These are phyloP conservation scores for Neonothopanus nambi DNA, from an alignment of 1,284 basidiomycete species.

Conservation along the genomic window DNA sequence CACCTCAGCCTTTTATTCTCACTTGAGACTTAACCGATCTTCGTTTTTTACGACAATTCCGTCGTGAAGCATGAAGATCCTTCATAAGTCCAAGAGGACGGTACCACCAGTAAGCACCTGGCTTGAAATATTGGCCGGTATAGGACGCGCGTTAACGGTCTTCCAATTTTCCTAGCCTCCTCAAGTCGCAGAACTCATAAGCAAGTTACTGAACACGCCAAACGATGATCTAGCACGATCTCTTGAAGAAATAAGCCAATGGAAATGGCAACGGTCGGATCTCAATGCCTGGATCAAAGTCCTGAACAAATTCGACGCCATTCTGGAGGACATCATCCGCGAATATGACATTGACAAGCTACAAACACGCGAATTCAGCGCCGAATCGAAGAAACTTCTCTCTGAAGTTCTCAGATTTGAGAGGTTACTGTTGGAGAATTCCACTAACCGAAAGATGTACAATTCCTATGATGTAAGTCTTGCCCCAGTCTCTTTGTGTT, in stretches of 20 bases:
- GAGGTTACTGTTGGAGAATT: conserved; percentile 92
- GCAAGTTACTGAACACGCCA: conserved; percentile 61
- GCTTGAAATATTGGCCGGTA: conserved; percentile 15
- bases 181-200: conserved; percentile 75
- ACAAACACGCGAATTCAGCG: conserved; percentile 81
- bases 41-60: conserved; percentile 37
- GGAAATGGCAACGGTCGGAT: conserved; percentile 97
- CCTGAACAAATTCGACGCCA: conserved; percentile 91
- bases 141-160: conserved; percentile 22
- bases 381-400: conserved; percentile 74
- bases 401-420: conserved; percentile 88
- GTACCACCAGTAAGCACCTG: conserved; percentile 59
- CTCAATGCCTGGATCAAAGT: conserved; percentile 96
- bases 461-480: conserved; percentile 91
- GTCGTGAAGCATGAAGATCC: conserved; percentile 77
- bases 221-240: conserved; percentile 67
- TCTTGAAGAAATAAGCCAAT: conserved; percentile 68
- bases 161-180: conserved; percentile 52
- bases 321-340: conserved; percentile 81
- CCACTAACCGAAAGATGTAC: conserved; percentile 97
- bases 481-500: conserved; percentile 8
- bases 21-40: conserved; percentile 8
- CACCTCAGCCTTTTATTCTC: background rate
- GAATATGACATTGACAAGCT: conserved; percentile 84
- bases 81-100: conserved; percentile 76